These are phyloP conservation scores for Acanthamoeba royreba DNA, from an alignment of 208 protist species.

Conservation along the genomic window DNA sequence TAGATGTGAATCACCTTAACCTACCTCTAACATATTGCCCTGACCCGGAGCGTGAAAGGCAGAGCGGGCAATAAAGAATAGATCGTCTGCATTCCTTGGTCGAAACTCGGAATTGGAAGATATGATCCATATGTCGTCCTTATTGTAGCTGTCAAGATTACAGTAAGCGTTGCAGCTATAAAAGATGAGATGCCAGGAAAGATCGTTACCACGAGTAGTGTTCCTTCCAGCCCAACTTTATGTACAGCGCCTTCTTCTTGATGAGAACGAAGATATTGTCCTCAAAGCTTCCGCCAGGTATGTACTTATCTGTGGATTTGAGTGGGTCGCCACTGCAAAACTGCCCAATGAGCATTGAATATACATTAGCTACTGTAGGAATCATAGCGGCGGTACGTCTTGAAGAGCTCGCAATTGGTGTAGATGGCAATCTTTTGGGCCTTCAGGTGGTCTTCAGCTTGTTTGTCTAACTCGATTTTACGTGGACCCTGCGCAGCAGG, in stretches of 20 bases:
- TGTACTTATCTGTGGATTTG: neutral
- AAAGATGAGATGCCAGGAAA: no score
- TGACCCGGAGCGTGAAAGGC: slow-evolving; percentile 37
- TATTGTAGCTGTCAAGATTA: neutral
- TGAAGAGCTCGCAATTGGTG: slow-evolving; percentile 28
- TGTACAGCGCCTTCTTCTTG: slow-evolving; percentile 24
- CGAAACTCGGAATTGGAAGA: slow-evolving; percentile 25
- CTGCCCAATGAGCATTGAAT: neutral
- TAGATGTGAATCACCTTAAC: neutral
- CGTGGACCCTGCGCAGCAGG: neutral
- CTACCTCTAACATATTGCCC: slow-evolving; percentile 15
- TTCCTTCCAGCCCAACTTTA: slow-evolving; percentile 35
- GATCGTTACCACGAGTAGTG: neutral
- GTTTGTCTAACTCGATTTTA: slow-evolving; percentile 21
- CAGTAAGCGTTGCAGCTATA: neutral
- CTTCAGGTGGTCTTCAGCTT: slow-evolving; percentile 15
- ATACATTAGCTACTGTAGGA: no score
- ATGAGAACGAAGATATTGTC: neutral
- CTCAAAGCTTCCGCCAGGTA: slow-evolving; percentile 8
- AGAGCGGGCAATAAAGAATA: slow-evolving; percentile 36
- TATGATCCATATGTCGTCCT: slow-evolving; percentile 50
- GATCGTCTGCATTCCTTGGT: slow-evolving; percentile 20
- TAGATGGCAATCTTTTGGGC: neutral
- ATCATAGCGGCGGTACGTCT: neutral
- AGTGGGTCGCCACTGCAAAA: neutral